Base-by-base conservation (phyloP, 441 rosid species). In the Macaranga tanarius region DNA sequence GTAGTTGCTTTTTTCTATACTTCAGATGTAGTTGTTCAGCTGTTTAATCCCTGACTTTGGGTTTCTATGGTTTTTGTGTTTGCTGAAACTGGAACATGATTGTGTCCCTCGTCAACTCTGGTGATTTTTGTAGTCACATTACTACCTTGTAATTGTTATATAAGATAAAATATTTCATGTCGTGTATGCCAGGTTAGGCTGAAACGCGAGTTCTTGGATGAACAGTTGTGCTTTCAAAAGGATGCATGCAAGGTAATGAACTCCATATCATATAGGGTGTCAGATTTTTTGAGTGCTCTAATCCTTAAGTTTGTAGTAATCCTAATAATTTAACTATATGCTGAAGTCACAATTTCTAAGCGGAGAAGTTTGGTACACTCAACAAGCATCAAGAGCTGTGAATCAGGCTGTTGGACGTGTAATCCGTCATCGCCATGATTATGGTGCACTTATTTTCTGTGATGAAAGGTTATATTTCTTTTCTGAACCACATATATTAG, bases 401-500 rank as follows among this genome's bases (percentile, higher is more conserved):
- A 95, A 95, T 84, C 99, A 95, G 81, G 97, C 99, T 71, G 87
- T 95, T 74, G 99, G 99, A 63, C 98, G 98, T 75, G 98, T 95
- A 67, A 95, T 95, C 77, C 98, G 98, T 73, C 99, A 95, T 77
- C 87, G 94, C 62, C 85, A 91, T 83, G 99, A 95, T 82, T 93
- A 89, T 83, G 99, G 99, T 69, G 97, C 96, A 47, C 89, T 95
- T 72, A 89, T 93, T 75, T 88, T 95, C 71, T 90, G 97, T 82
- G 98, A 95, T 84, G 95, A 91, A 79, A 93, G 98, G 99, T 95
- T 76, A 22, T 67, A 63, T 47, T 73, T 57, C 22, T 56, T 48
- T 20, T 61, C 28, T 9, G 0, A 22, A 22, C 28, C 59, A 22
- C 7, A 55, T 55, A 45, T 74, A 38, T 71, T 73, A 42, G 25